Base-by-base conservation (phyloP, 192 early-diverging fungal species). In the Backusella liffmaniae region DNA sequence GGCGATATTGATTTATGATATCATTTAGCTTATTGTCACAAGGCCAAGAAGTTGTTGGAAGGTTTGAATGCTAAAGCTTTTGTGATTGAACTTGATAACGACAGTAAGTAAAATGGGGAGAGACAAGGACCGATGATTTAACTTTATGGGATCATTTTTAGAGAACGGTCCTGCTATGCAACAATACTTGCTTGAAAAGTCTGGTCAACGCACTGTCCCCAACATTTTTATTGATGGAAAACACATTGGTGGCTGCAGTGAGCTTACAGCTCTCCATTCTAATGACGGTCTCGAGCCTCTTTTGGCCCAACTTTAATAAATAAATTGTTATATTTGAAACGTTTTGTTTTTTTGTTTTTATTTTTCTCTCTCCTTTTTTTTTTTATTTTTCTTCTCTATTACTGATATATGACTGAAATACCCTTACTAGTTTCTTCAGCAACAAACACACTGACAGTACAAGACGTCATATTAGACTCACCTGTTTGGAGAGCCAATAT, bases 201-300 rank as follows among this genome's bases (percentile, higher is more conserved):
- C 90, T 18, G 84, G 84, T 21, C 91, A 94, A 81, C 84, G 89
- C n/a, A 92, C 91, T 8, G 92, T 94, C 36, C 92, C 92, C 71
- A 94, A 91, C 69, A 88, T 92, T 79, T 94, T 92, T 82, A 88
- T 90, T 77, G 82, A 86, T 18, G 77, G 85, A 49, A 72, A 89
- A 51, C 93, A 94, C 71, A 78, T 93, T 71, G 93, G 92, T 49
- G 93, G 92, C 46, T 88, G 86, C 72, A 87, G 88, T 67, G 74
- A 85, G 23, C 84, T 92, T 3, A 51, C 84, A 1, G 76, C 67
- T 18, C 77, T 84, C 13, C 74, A 91, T 21, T 72, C 71, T 13
- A 80, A 56, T 36, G 86, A 84, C 56, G 69, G 80, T 51, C 83
- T 92, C 37, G 59, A 86, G 59, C 44, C 85, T 37, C 39, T 89